Percentiles rank a stretch among this genome's conserved stretches.
Conservation (phyloP, 257 asterid genomes). For the Ligustrum vulgare region DNA sequence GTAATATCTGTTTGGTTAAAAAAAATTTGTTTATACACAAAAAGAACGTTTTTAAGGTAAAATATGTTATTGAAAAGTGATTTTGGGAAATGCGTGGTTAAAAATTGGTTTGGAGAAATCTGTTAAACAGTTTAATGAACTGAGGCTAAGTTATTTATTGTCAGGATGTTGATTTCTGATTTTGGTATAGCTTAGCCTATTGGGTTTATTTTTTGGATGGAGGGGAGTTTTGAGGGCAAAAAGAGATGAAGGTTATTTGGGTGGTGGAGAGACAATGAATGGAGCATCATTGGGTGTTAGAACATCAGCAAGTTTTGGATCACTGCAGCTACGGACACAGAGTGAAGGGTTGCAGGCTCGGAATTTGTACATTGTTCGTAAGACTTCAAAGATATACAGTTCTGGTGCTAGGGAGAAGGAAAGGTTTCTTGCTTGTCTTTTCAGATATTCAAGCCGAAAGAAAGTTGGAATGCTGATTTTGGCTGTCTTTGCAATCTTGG, state of each 20-base stretch:
- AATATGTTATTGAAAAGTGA: no score
- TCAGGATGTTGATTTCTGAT: constrained; percentile 19
- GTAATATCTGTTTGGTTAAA: background rate
- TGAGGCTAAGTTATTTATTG: constrained; percentile 17
- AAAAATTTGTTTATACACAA: no score
- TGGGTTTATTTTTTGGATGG: constrained; percentile 43
- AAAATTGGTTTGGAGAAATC: no score
- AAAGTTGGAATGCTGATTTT: constrained; percentile 79
- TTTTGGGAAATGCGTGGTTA: no score
- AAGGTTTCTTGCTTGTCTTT: constrained; percentile 38
- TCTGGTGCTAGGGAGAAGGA: constrained; percentile 72
- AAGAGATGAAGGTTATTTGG: constrained; percentile 67
- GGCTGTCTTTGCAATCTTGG: constrained; percentile 55
- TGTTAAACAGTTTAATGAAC: no score
- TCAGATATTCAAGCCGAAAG: constrained; percentile 63
- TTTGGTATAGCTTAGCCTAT: background rate
- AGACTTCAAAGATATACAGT: constrained; percentile 59
- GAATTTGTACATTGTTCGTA: constrained; percentile 45
- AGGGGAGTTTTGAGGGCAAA: constrained; percentile 46
- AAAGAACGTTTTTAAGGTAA: no score
- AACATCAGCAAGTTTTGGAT: constrained; percentile 69
- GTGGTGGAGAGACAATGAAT: constrained; percentile 82
- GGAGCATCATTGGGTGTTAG: constrained; percentile 80
- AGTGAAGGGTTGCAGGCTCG: constrained; percentile 61
- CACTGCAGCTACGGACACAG: constrained; percentile 67